Evolutionary conservation across 1,139 yeast species (phyloP).

Genomic region (Yamadazyma diospyri): DNA sequence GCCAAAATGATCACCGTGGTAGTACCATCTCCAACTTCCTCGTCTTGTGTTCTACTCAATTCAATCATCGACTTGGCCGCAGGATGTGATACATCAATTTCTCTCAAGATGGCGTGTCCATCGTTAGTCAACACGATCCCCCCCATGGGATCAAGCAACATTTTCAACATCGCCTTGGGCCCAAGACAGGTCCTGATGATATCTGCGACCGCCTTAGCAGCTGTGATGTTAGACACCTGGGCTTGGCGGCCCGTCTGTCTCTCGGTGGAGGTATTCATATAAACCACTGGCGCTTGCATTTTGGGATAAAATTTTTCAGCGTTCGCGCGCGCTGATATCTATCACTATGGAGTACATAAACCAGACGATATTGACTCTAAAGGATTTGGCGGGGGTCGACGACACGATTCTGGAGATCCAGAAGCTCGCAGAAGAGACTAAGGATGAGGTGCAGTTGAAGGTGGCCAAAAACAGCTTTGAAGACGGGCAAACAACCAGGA

Average conservation of each 20-base stretch:
- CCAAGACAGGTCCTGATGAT: constrained; percentile 97
- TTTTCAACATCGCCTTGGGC: constrained; percentile 98
- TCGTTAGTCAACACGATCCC: constrained; percentile 97
- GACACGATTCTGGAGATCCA: constrained; percentile 20
- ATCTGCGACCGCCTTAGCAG: constrained; percentile 98
- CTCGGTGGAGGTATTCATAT: constrained; percentile 75
- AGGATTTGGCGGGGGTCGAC: constrained; percentile 25
- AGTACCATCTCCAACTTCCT: constrained; percentile 98
- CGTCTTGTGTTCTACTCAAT: constrained; percentile 95
- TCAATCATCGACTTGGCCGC: constrained; percentile 99
- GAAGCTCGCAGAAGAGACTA: constrained; percentile 13
- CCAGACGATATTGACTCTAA: constrained; percentile 23
- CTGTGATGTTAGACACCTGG: constrained; percentile 93
- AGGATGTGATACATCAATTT: constrained; percentile 91
- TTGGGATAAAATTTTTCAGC: constrained; percentile 3
- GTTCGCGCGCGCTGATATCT: constrained; percentile 2
- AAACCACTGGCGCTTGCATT: constrained; percentile 52
- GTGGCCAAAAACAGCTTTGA: constrained; percentile 9
- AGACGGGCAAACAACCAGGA: constrained; percentile 11
- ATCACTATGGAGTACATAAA: constrained; percentile 26
- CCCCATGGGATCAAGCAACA: constrained; percentile 98
- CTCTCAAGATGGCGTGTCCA: constrained; percentile 91
- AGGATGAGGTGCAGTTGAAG: constrained; percentile 11
- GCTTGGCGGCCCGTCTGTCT: constrained; percentile 98
- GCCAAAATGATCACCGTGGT: constrained; percentile 93